Percentiles rank a stretch among this genome's conserved stretches.
These are phyloP conservation scores for Candolleomyces eurysporus DNA, from an alignment of 768 basidiomycete genomes.

Conservation along the genomic window DNA sequence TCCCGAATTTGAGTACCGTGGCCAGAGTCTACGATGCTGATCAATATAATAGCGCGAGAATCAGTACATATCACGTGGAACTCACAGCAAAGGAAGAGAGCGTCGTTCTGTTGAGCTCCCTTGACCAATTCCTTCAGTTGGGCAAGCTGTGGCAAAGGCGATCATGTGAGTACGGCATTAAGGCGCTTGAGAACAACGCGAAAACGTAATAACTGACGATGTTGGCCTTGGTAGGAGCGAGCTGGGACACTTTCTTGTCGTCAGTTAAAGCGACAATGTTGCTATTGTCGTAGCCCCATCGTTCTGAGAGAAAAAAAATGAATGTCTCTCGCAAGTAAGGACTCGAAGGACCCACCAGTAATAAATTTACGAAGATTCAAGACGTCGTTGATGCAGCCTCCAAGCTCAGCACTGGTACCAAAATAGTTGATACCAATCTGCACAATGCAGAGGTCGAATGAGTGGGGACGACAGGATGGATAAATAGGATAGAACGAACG, in stretches of 20 bases:
- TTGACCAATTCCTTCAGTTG: background rate
- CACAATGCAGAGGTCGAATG: too few relatives aligned
- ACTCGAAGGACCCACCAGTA: background rate
- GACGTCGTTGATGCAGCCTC: conserved; percentile 1
- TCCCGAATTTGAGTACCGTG: background rate
- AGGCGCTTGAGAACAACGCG: background rate
- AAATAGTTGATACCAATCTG: conserved; percentile 6
- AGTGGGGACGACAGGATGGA: background rate
- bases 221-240: background rate
- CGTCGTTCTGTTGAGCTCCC: conserved; percentile 1
- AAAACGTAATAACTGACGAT: background rate
- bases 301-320: background rate
- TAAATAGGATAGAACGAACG: background rate
- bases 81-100: conserved; percentile 1
- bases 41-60: background rate
- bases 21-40: background rate
- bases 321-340: background rate
- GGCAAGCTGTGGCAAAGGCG: background rate
- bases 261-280: background rate
- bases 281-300: background rate
- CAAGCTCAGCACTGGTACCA: background rate
- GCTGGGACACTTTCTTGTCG: background rate
- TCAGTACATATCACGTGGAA: background rate
- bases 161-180: too few relatives aligned
- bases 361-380: conserved; percentile 4